phyloP scores from a whole-genome alignment of 208 protist species.

The Naegleria lovaniensis region DNA sequence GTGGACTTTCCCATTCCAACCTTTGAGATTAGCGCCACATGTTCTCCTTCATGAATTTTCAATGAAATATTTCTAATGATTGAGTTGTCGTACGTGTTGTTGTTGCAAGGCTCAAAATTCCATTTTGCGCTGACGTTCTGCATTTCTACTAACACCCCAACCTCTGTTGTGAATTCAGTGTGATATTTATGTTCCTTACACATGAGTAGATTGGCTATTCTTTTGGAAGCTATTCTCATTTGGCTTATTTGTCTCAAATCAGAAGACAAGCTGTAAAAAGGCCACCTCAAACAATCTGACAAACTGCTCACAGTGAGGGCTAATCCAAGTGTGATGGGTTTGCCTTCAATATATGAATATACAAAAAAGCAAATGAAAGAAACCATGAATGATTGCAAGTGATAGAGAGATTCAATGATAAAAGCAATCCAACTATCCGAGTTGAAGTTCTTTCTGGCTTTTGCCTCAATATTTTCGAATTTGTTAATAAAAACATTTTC shows the following conservation, averaged over 20 bases:
- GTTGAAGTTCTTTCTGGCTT: background rate
- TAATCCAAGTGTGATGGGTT: background rate
- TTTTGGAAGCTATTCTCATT: background rate
- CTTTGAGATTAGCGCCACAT: constrained; percentile 63
- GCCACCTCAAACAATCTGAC: background rate
- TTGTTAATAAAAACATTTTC: background rate
- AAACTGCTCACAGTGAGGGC: background rate
- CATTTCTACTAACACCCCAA: background rate
- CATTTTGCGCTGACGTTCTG: background rate
- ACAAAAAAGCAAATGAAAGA: background rate
- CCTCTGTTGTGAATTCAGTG: background rate
- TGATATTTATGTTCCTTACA: background rate
- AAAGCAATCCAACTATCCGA: background rate
- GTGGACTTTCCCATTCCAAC: constrained; percentile 70
- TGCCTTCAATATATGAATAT: background rate
- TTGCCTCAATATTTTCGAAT: background rate
- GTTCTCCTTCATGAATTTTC: constrained; percentile 55
- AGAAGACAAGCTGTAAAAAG: background rate
- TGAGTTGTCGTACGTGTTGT: background rate
- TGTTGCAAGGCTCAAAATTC: no score
- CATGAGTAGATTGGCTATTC: background rate
- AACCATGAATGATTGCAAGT: background rate
- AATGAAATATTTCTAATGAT: constrained; percentile 45
- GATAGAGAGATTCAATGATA: background rate
- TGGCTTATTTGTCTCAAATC: background rate